phyloP scores from a whole-genome alignment of 345 rosid genomes.

The Sonneratia alba region DNA sequence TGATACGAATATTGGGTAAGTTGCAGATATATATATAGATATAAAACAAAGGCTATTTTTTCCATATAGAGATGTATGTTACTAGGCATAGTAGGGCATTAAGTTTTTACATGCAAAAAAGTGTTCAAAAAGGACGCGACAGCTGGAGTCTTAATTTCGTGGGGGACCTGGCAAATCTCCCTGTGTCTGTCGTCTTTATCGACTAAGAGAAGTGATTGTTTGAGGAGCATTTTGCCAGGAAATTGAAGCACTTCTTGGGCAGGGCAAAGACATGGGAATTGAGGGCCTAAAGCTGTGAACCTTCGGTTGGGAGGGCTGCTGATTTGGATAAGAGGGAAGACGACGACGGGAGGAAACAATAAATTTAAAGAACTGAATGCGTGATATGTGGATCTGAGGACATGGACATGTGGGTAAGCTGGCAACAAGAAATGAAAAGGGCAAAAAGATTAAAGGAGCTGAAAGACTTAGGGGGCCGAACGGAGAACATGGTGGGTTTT shows the following conservation, averaged over 20 bases:
- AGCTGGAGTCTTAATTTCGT: background rate
- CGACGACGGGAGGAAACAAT: slow-evolving; percentile 6
- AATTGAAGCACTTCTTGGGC: background rate
- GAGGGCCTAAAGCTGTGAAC: background rate
- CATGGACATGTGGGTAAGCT: slow-evolving; percentile 36
- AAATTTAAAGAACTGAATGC: slow-evolving; percentile 14
- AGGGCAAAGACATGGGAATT: background rate
- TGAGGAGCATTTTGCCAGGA: background rate
- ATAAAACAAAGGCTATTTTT: background rate
- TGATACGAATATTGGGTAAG: no score
- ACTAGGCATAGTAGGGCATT: background rate
- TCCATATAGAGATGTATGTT: background rate
- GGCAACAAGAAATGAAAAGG: slow-evolving; percentile 20
- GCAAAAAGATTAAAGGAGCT: slow-evolving; percentile 1
- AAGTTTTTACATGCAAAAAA: background rate
- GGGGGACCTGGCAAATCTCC: background rate
- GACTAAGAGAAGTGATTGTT: background rate
- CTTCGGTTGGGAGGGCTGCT: background rate
- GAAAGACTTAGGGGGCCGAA: background rate
- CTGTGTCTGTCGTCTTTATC: background rate
- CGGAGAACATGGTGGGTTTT: slow-evolving; percentile 15
- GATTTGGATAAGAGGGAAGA: slow-evolving; percentile 17
- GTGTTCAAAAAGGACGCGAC: background rate
- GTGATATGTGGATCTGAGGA: slow-evolving; percentile 31
- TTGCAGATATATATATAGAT: no score